These are phyloP conservation scores for Aspergillus luchuensis DNA, from an alignment of 2,329 filamentous ascomycete genomes.

Conservation along the genomic window DNA sequence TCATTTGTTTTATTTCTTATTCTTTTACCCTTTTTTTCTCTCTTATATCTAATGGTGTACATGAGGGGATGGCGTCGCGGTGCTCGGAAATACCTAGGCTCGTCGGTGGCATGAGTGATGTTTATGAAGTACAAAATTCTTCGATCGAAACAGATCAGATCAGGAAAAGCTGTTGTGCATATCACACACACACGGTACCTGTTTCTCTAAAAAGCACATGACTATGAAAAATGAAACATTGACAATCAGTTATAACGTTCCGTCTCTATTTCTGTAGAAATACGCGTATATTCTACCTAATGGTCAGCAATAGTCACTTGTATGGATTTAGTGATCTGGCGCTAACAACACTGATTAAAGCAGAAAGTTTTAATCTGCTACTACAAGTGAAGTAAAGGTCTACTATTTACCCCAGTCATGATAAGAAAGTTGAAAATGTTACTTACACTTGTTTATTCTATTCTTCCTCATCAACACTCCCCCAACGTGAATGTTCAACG, in stretches of 20 bases:
- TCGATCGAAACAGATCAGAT: neutral
- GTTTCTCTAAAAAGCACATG: neutral
- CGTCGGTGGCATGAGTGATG: conserved; percentile 21
- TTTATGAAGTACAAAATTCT: conserved; percentile 7
- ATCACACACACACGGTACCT: neutral
- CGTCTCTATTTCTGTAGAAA: too few relatives aligned
- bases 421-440: too few relatives aligned
- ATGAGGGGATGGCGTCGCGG: conserved; percentile 18
- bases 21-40: neutral
- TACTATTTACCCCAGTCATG: too few relatives aligned
- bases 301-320: too few relatives aligned
- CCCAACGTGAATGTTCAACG: too few relatives aligned
- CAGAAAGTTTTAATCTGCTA: too few relatives aligned
- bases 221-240: neutral
- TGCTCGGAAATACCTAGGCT: conserved; percentile 11
- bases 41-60: neutral
- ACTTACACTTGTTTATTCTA: too few relatives aligned
- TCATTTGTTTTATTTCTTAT: neutral
- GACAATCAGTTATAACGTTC: neutral
- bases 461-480: too few relatives aligned
- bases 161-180: neutral
- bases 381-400: too few relatives aligned
- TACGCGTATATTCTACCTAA: too few relatives aligned
- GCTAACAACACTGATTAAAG: too few relatives aligned
- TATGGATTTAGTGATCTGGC: too few relatives aligned